Conservation (phyloP, 306 rosid species). For the Malus sieversii region DNA sequence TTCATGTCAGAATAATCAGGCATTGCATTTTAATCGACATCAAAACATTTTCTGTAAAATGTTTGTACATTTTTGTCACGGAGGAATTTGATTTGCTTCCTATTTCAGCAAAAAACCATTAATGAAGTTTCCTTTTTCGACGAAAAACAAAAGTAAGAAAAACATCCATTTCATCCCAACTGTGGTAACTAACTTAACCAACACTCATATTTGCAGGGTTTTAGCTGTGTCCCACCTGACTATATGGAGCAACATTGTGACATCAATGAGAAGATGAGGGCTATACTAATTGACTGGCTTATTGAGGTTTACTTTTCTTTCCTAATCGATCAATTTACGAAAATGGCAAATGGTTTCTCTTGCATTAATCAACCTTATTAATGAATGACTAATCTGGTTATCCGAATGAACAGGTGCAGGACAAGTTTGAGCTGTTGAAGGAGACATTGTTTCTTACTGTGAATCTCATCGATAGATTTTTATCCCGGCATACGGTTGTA, state of each 20-base stretch:
- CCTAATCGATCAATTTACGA: constrained; percentile 14
- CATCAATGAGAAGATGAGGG: constrained; percentile 93
- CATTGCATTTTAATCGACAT: neutral
- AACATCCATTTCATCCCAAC: neutral
- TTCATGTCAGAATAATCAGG: neutral
- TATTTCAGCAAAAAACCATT: neutral
- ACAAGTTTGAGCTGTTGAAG: constrained; percentile 80
- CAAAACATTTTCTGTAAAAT: neutral
- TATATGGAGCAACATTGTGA: constrained; percentile 73
- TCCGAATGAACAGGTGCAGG: constrained; percentile 70
- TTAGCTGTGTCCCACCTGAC: constrained; percentile 51
- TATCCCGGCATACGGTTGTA: constrained; percentile 47
- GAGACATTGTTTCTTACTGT: constrained; percentile 87
- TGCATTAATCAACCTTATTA: neutral
- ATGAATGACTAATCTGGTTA: neutral
- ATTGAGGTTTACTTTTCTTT: constrained; percentile 56
- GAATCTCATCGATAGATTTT: constrained; percentile 77
- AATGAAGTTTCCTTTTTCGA: neutral
- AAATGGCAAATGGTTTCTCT: constrained; percentile 14
- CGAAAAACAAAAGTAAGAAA: neutral
- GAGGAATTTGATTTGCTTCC: neutral
- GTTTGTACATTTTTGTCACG: neutral
- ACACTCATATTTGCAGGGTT: constrained; percentile 36
- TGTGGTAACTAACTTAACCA: constrained; percentile 12
- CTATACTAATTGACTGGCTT: constrained; percentile 94